phyloP scores from a whole-genome alignment of 2,329 filamentous ascomycete genomes.

The Aaosphaeria arxii region DNA sequence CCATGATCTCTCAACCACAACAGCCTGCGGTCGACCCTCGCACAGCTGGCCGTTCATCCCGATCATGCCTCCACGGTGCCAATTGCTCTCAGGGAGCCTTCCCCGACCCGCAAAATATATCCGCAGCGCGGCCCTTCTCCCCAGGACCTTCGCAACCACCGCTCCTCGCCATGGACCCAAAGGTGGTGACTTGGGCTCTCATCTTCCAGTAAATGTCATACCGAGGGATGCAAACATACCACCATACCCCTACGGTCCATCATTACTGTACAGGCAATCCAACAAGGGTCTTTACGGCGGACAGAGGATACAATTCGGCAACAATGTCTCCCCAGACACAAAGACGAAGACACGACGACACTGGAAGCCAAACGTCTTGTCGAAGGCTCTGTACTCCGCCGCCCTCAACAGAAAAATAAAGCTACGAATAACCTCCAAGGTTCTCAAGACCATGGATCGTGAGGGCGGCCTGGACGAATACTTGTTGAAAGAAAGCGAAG shows the following conservation, averaged over 20 bases:
- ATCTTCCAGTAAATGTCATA: slow-evolving; percentile 33
- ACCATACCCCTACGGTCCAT: slow-evolving; percentile 69
- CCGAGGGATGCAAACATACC: slow-evolving; percentile 33
- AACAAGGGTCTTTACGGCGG: slow-evolving; percentile 71
- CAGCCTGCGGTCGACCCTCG: slow-evolving; percentile 12
- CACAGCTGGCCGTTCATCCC: slow-evolving; percentile 6
- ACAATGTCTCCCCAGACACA: slow-evolving; percentile 67
- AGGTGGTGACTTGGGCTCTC: slow-evolving; percentile 34
- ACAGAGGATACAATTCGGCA: slow-evolving; percentile 72
- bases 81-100: slow-evolving; percentile 26
- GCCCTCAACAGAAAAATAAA: slow-evolving; percentile 62
- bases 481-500: slow-evolving; percentile 74
- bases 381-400: slow-evolving; percentile 65
- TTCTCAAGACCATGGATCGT: slow-evolving; percentile 68
- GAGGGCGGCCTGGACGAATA: slow-evolving; percentile 90
- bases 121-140: slow-evolving; percentile 11
- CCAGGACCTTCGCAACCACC: slow-evolving; percentile 27
- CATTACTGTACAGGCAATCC: slow-evolving; percentile 73
- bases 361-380: slow-evolving; percentile 72
- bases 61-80: slow-evolving; percentile 27
- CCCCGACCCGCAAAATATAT: slow-evolving; percentile 6
- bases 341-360: slow-evolving; percentile 67
- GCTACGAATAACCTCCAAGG: slow-evolving; percentile 66
- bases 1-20: slow-evolving; percentile 8
- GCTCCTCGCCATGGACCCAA: slow-evolving; percentile 15